Percentiles rank a stretch among this genome's conserved stretches.
phyloP scores from a whole-genome alignment of 257 asterid species.

The Plantago elongata region DNA sequence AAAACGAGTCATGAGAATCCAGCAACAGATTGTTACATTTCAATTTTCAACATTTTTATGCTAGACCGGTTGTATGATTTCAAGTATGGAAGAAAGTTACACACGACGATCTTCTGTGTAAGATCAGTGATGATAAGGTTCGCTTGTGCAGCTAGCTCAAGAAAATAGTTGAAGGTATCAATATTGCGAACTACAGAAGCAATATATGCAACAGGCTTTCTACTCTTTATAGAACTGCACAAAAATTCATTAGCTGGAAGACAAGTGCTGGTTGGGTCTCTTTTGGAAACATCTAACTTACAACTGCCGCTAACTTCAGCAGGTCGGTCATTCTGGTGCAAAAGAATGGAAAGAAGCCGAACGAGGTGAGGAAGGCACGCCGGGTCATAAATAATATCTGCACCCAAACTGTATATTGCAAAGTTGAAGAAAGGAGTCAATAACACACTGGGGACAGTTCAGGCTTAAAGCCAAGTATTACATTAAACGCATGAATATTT shows the following conservation, averaged over 20 bases:
- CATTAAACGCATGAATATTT: too few relatives aligned
- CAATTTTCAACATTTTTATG: conserved; percentile 34
- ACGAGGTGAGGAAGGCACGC: conserved; percentile 79
- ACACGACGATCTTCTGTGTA: conserved; percentile 40
- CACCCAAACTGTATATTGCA: conserved; percentile 63
- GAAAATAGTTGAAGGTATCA: conserved; percentile 65
- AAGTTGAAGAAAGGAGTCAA: neutral
- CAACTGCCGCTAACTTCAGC: conserved; percentile 4
- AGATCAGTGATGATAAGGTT: conserved; percentile 54
- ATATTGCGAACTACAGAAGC: conserved; percentile 77
- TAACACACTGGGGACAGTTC: neutral
- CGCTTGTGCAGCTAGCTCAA: conserved; percentile 46
- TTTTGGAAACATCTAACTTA: conserved; percentile 15
- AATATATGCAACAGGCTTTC: conserved; percentile 57
- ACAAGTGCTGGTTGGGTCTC: conserved; percentile 17
- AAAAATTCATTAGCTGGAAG: conserved; percentile 13
- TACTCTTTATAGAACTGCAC: conserved; percentile 12
- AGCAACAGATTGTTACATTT: conserved; percentile 2
- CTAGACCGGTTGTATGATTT: conserved; percentile 56
- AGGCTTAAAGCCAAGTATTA: neutral
- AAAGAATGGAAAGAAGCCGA: conserved; percentile 50
- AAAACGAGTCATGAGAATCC: neutral
- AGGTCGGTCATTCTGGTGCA: conserved; percentile 26
- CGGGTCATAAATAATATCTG: conserved; percentile 84
- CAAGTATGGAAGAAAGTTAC: conserved; percentile 65